Evolutionary conservation across 2,329 filamentous ascomycete genomes (phyloP).

Genomic region (Epichloe elymi): DNA sequence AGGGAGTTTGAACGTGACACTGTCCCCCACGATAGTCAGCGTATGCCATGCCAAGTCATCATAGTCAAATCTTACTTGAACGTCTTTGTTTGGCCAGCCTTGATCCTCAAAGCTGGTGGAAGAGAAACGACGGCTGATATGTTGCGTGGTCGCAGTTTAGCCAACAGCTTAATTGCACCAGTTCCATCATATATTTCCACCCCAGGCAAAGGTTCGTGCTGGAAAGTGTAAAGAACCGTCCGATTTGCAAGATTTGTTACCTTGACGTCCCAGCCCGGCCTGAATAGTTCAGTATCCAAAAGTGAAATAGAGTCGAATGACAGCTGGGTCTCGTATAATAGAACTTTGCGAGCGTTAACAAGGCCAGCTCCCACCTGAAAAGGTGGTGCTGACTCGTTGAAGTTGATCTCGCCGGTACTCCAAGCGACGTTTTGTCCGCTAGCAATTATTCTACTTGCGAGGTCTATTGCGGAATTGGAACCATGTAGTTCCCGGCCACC

Average conservation of each 20-base stretch:
- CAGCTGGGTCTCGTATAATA: slow-evolving; percentile 23
- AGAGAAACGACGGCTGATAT: slow-evolving; percentile 18
- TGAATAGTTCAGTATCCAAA: slow-evolving; percentile 34
- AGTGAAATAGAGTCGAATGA: slow-evolving; percentile 32
- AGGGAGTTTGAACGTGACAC: slow-evolving; percentile 18
- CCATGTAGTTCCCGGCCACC: slow-evolving; percentile 28
- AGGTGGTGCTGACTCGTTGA: slow-evolving; percentile 15
- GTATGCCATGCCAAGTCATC: neutral
- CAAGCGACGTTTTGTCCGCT: slow-evolving; percentile 21
- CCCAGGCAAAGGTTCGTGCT: slow-evolving; percentile 28
- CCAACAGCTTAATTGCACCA: slow-evolving; percentile 17
- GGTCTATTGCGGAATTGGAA: slow-evolving; percentile 17
- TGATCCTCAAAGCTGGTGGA: slow-evolving; percentile 14
- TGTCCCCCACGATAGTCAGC: slow-evolving; percentile 3
- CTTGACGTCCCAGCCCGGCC: slow-evolving; percentile 18
- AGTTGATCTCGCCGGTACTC: slow-evolving; percentile 9
- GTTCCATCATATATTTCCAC: slow-evolving; percentile 18
- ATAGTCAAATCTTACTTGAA: slow-evolving; percentile 12
- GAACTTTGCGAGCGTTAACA: slow-evolving; percentile 29
- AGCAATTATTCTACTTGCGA: slow-evolving; percentile 22
- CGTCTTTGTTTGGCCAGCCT: slow-evolving; percentile 17
- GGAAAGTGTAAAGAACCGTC: slow-evolving; percentile 27
- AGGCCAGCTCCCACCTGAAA: slow-evolving; percentile 34
- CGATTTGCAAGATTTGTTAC: slow-evolving; percentile 31
- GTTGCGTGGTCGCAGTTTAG: slow-evolving; percentile 13